Conservation (phyloP, 83 land plant genomes). For the Thuja plicata region DNA sequence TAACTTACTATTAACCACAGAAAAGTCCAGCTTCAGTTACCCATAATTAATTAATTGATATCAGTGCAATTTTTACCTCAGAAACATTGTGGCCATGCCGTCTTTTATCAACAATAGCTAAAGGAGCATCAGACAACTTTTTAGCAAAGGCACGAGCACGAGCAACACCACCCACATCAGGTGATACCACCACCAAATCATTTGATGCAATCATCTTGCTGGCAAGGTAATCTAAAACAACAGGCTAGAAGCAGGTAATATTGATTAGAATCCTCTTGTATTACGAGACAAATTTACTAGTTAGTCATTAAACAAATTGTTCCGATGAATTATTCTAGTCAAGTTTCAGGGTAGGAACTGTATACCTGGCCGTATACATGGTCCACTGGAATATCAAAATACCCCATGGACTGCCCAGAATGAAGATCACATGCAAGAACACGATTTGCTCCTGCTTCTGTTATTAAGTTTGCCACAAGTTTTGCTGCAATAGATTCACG, state of each 20-base stretch:
- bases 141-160: constrained; percentile 97
- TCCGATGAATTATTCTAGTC: not conserved
- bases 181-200: constrained; percentile 96
- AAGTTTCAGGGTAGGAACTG: not conserved
- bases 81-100: constrained; percentile 89
- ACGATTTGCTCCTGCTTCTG: constrained; percentile 94
- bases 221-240: constrained; percentile 92
- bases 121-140: constrained; percentile 91
- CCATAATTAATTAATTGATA: not conserved
- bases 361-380: constrained; percentile 81
- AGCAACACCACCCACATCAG: constrained; percentile 98
- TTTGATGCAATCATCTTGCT: constrained; percentile 81
- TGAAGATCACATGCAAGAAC: constrained; percentile 95
- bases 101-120: constrained; percentile 95
- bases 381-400: constrained; percentile 96
- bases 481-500: constrained; percentile 98
- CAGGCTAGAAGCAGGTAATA: constrained; percentile 56
- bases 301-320: not conserved
- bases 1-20: not conserved
- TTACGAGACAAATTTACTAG: not conserved
- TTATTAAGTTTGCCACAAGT: constrained; percentile 90
- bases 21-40: not conserved
- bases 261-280: not conserved
- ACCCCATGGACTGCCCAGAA: constrained; percentile 97
- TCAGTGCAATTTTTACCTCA: constrained; percentile 49